phyloP scores from a whole-genome alignment of 2,329 filamentous ascomycete species.

The Thelonectria olida region DNA sequence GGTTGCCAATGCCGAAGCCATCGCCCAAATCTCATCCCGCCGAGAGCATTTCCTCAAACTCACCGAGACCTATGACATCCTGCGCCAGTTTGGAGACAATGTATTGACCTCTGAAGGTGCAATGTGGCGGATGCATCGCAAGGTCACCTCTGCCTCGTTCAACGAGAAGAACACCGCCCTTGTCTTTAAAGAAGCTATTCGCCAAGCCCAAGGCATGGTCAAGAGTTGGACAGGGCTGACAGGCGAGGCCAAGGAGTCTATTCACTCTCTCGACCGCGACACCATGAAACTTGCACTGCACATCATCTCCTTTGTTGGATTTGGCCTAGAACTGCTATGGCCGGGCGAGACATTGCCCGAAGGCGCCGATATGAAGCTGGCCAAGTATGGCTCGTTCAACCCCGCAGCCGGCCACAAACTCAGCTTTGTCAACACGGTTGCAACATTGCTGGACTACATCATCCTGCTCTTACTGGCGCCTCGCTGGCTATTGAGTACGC shows the following conservation, averaged over 20 bases:
- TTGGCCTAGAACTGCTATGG: constrained; percentile 70
- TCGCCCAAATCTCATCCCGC: constrained; percentile 71
- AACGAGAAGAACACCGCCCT: constrained; percentile 79
- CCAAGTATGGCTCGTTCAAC: constrained; percentile 58
- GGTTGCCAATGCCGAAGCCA: constrained; percentile 70
- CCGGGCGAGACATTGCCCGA: constrained; percentile 65
- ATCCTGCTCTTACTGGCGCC: constrained; percentile 70
- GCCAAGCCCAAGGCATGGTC: constrained; percentile 71
- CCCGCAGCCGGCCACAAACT: constrained; percentile 65
- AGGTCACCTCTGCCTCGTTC: constrained; percentile 76
- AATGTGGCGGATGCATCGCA: constrained; percentile 77
- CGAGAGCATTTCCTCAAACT: constrained; percentile 73
- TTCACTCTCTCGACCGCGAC: constrained; percentile 68
- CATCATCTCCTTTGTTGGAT: constrained; percentile 74
- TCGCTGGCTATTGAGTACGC: constrained; percentile 61
- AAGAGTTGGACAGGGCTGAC: constrained; percentile 60
- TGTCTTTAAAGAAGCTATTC: constrained; percentile 70
- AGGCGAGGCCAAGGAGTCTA: constrained; percentile 47
- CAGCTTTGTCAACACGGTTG: constrained; percentile 72
- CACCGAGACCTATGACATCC: constrained; percentile 46
- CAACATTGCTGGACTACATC: constrained; percentile 69
- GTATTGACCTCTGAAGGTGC: constrained; percentile 75
- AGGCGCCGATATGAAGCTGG: constrained; percentile 54
- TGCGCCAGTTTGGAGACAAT: constrained; percentile 71
- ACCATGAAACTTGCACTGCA: constrained; percentile 70